Percentiles rank a stretch among this genome's conserved stretches.
Evolutionary conservation across 768 basidiomycete species (phyloP).

Genomic region (Auricularia heimuer): DNA sequence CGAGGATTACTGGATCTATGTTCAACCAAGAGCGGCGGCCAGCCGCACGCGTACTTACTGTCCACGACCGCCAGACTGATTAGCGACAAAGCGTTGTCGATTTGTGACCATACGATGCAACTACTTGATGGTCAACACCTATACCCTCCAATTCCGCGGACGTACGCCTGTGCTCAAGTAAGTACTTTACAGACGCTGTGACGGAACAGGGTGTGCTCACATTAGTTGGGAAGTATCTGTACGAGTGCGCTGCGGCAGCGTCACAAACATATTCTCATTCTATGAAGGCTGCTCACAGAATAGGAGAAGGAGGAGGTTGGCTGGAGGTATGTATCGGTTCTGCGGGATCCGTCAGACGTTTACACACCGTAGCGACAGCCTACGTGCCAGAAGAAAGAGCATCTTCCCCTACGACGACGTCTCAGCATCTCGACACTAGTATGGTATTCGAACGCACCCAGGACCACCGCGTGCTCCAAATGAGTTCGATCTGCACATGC

Average conservation of each 20-base stretch:
- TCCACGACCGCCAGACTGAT: background rate
- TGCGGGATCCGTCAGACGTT: background rate
- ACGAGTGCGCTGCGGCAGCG: background rate
- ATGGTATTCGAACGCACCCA: background rate
- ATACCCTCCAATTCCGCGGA: background rate
- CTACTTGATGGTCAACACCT: background rate
- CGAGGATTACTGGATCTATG: background rate
- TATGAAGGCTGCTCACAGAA: background rate
- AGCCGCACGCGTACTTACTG: background rate
- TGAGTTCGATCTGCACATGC: background rate
- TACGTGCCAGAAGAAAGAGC: background rate
- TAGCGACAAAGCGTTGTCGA: background rate
- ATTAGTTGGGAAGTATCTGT: background rate
- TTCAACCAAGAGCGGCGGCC: background rate
- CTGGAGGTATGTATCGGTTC: background rate
- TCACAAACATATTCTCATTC: too few species aligned
- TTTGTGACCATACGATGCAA: background rate
- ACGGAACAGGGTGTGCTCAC: background rate
- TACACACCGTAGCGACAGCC: background rate
- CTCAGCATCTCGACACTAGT: background rate
- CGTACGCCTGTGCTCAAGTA: background rate
- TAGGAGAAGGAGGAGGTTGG: background rate
- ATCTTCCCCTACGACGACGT: background rate
- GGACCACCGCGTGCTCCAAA: background rate
- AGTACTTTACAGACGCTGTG: background rate